phyloP scores from a whole-genome alignment of 23 red algal species.

The Agarophyton chilense region DNA sequence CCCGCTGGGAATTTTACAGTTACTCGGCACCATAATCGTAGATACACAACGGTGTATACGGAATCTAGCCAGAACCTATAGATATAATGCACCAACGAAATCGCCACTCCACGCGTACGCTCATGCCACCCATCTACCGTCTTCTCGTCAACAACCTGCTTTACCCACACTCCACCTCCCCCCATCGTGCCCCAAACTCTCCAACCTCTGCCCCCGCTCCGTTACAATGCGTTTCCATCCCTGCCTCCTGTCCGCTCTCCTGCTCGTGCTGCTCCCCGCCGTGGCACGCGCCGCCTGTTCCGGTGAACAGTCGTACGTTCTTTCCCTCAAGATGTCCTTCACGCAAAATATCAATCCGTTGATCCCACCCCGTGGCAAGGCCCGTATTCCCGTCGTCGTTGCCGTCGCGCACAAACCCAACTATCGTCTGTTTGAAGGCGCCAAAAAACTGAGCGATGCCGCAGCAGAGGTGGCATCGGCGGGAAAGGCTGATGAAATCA shows the following conservation, averaged over 20 bases:
- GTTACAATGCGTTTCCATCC: not conserved
- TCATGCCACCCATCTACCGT: too few relatives aligned
- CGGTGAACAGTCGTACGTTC: constrained; percentile 22
- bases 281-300: not conserved
- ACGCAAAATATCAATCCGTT: constrained; percentile 11
- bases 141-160: too few relatives aligned
- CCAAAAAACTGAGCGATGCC: constrained; percentile 18
- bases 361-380: constrained; percentile 33
- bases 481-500: constrained; percentile 28
- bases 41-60: too few relatives aligned
- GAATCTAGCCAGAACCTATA: too few relatives aligned
- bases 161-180: too few relatives aligned
- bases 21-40: too few relatives aligned
- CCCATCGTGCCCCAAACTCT: not conserved
- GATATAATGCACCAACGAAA: too few relatives aligned
- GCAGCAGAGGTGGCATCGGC: constrained; percentile 48
- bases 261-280: constrained; percentile 10
- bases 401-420: constrained; percentile 44
- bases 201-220: not conserved
- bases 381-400: constrained; percentile 46
- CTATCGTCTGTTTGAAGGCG: constrained; percentile 18
- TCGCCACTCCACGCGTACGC: too few relatives aligned
- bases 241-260: not conserved
- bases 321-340: constrained; percentile 20
- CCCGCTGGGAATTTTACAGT: too few relatives aligned